These are phyloP conservation scores for Byssothecium circinans DNA, from an alignment of 2,329 filamentous ascomycete species.

Conservation along the genomic window DNA sequence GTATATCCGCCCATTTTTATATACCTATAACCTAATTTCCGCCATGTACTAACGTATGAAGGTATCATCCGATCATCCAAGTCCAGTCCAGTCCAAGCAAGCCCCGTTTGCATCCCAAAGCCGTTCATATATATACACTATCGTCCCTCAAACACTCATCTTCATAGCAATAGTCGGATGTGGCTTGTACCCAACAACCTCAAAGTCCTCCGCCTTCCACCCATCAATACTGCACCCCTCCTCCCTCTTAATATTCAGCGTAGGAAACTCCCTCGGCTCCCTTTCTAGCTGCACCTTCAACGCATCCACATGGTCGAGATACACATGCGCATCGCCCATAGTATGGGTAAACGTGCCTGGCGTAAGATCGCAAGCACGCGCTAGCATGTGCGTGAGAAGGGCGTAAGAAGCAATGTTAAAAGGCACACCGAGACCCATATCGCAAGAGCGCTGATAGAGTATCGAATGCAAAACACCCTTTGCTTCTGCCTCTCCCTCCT, in stretches of 20 bases:
- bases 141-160: conserved; percentile 75
- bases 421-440: conserved; percentile 95
- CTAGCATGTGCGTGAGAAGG: conserved; percentile 91
- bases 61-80: too few species aligned
- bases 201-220: conserved; percentile 86
- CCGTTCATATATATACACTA: background rate
- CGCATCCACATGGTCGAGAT: conserved; percentile 88
- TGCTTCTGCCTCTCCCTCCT: conserved; percentile 15
- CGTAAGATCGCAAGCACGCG: conserved; percentile 79
- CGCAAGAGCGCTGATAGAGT: conserved; percentile 90
- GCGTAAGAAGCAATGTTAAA: conserved; percentile 98
- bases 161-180: conserved; percentile 96
- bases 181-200: conserved; percentile 83
- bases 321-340: conserved; percentile 98
- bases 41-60: too few species aligned
- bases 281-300: conserved; percentile 77
- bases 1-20: too few species aligned
- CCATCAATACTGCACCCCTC: conserved; percentile 79
- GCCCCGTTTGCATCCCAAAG: background rate
- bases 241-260: conserved; percentile 70
- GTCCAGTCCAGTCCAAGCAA: too few species aligned
- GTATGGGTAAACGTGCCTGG: conserved; percentile 90
- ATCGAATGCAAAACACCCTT: conserved; percentile 81
- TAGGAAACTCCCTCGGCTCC: conserved; percentile 79
- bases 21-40: too few species aligned